These are phyloP conservation scores for Oryza coarctata DNA, from an alignment of 176 grass and related monocot species.

Conservation along the genomic window DNA sequence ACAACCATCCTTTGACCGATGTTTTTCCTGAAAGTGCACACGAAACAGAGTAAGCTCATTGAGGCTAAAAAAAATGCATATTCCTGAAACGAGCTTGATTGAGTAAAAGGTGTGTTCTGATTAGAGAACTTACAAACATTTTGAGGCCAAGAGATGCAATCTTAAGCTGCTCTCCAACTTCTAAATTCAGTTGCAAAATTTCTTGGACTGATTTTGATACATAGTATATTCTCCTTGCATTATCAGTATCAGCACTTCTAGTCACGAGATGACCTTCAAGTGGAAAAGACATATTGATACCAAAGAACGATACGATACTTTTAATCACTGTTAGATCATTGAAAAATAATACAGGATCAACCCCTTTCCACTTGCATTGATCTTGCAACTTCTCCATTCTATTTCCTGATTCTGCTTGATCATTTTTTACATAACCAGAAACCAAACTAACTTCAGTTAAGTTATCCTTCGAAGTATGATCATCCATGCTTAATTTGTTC, in stretches of 20 bases:
- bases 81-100: background rate
- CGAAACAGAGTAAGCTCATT: background rate
- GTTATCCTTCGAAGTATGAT: slow-evolving; percentile 15
- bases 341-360: slow-evolving; percentile 89
- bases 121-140: slow-evolving; percentile 76
- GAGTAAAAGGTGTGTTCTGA: background rate
- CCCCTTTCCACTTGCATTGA: slow-evolving; percentile 64
- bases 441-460: slow-evolving; percentile 27
- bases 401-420: slow-evolving; percentile 30
- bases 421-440: slow-evolving; percentile 34
- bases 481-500: slow-evolving; percentile 2
- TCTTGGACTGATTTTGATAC: slow-evolving; percentile 73
- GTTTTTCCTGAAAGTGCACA: slow-evolving; percentile 62
- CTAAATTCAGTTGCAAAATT: slow-evolving; percentile 59
- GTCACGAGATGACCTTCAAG: slow-evolving; percentile 67
- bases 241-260: slow-evolving; percentile 66
- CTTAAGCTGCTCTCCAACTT: slow-evolving; percentile 76
- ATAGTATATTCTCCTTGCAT: slow-evolving; percentile 88
- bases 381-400: slow-evolving; percentile 28
- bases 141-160: slow-evolving; percentile 84
- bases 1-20: slow-evolving; percentile 73
- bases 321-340: slow-evolving; percentile 53
- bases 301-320: slow-evolving; percentile 73
- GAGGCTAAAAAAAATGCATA: slow-evolving; percentile 14
- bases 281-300: slow-evolving; percentile 65